Base-by-base conservation (phyloP, 306 rosid genomes). In the Rosa rugosa region DNA sequence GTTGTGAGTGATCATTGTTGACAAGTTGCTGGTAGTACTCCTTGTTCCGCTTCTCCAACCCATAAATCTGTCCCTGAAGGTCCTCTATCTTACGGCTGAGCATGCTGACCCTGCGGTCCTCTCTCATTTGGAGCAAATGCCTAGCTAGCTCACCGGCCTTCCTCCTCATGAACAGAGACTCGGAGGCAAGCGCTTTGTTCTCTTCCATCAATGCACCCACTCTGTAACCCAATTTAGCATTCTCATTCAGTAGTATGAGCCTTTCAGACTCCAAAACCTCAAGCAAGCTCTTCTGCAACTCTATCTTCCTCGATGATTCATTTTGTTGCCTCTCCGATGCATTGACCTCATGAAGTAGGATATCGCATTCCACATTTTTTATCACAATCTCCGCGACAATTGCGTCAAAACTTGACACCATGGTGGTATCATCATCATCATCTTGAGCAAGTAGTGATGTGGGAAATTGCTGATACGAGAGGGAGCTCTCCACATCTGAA, bases 181-280 rank as follows among this genome's bases (percentile, higher is more conserved):
- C 98, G 0, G 98, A 87, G 0, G 81, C 89, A 23, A 96, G 56
- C 57, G 86, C 96, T 41, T 89, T 89, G 83, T 93, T 93, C 88
- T 93, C 98, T 79, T 89, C 99, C 81, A 83, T 83, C 71, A 93
- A 68, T 25, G 89, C 81, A 25, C 79, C 88, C 50, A 91, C 89
- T 45, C 87, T 85, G 44, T 84, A 88, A 25, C 89, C 87, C 87
- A 92, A 72, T 41, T 91, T 81, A 14, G 97, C 94, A 69, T 93
- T 96, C 90, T 96, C 99, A 78, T 91, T 86, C 83, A 93, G 77
- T 36, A 96, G 50, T 11, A 96, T 89, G 34, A 93, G 85, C 86
- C 99, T 89, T 84, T 96, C 99, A 1, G 98, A 93, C 76, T 96
- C 99, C 86, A 96, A 75, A 45, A 96, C 97, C 84, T 96, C 99